phyloP scores from a whole-genome alignment of 2,329 filamentous ascomycete species.

The Pseudocercospora eumusae region DNA sequence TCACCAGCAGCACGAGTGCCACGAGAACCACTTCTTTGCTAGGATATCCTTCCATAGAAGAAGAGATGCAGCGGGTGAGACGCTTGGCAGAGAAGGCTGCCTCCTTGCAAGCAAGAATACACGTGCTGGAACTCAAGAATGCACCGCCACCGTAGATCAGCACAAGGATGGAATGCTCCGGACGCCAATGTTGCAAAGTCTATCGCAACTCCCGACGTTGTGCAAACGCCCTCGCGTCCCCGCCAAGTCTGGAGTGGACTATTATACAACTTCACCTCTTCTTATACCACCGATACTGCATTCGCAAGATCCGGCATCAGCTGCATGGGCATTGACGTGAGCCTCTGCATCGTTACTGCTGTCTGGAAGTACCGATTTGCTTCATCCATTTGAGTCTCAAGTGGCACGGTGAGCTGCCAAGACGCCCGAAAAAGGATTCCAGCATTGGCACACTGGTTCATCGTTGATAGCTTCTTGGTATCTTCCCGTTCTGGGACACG shows the following conservation, averaged over 20 bases:
- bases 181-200: slow-evolving; percentile 7
- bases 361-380: too few species aligned
- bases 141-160: slow-evolving; percentile 1
- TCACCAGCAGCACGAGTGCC: background rate
- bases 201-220: slow-evolving; percentile 3
- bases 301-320: background rate
- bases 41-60: background rate
- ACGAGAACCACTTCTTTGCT: background rate
- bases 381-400: too few species aligned
- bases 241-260: background rate
- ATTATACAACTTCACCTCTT: background rate
- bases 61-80: too few species aligned
- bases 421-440: background rate
- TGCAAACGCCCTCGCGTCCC: background rate
- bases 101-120: background rate
- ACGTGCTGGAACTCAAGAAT: background rate
- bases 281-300: background rate
- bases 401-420: background rate
- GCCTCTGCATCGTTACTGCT: too few species aligned
- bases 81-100: background rate
- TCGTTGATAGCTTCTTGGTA: slow-evolving; percentile 1
- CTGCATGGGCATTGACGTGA: background rate
- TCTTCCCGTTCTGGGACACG: background rate
- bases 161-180: background rate
- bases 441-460: background rate